Base-by-base conservation (phyloP, 129 eudicot genomes). In the Chrysanthemum makinoi region DNA sequence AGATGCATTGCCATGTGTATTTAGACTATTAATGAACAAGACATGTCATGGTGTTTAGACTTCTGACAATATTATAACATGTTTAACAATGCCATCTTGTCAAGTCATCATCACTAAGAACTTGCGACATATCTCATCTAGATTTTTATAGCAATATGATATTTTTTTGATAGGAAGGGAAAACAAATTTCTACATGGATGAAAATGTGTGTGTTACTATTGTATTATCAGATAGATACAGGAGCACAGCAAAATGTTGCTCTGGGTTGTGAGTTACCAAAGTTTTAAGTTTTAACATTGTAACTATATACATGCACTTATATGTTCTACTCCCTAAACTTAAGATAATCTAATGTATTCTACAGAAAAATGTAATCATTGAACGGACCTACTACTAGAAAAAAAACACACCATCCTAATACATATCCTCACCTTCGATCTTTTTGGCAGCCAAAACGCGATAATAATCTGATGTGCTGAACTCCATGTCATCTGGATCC, bases 401-500 rank as follows among this genome's bases (percentile, higher is more conserved):
- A 6, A n/a, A 72, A 48, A 73, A 39, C 46, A 62, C 11, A 49
- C 35, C 65, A 58, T 62, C 62, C 62, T 14, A 56, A 55, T 26
- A 13, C 44, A 74, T 62, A 11, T 39, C 18, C 33, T 65, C 72
- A 91, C 97, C 97, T 83, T 85, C 90, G 46, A 39, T 39, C 73
- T 87, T 92, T 73, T 85, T 87, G 3, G 88, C 74, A 17, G 80
- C 73, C 80, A 81, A 63, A 68, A 89, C 61, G 68, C 88, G 88
- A 75, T 69, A 85, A 66, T 89, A 92, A 72, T 92, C 98, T 75
- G 85, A 89, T 13, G 96, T 61, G 11, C 83, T 85, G 71, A 92
- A 92, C 65, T 89, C 98, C 83, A 82, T 82, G 56, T 89, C 98
- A 71, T 87, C 98, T 24, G 81, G 69, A 75, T 89, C 96, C 75